Conservation (phyloP, 129 eudicot genomes). For the Solidago caesia region DNA sequence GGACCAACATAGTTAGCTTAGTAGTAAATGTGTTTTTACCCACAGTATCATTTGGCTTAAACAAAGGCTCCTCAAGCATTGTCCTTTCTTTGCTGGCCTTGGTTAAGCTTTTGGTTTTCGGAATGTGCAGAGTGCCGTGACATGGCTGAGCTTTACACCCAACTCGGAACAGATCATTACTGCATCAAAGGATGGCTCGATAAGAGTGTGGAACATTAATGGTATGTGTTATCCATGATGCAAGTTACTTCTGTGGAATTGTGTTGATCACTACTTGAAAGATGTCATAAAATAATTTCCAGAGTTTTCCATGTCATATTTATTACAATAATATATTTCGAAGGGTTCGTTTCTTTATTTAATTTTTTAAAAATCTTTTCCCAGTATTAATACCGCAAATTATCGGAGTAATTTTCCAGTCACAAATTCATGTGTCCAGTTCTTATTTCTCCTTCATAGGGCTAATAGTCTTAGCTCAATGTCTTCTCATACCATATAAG, state of each 20-base stretch:
- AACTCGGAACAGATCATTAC: slow-evolving; percentile 84
- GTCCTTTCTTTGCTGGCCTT: slow-evolving; percentile 9
- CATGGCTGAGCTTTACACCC: slow-evolving; percentile 88
- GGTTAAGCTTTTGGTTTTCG: neutral
- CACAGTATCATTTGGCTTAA: slow-evolving; percentile 13
- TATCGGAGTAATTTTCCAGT: neutral
- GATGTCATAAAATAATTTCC: too few species aligned
- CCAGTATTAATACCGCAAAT: neutral
- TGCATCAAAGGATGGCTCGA: slow-evolving; percentile 93
- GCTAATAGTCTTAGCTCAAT: neutral
- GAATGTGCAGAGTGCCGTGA: slow-evolving; percentile 82
- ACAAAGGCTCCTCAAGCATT: neutral
- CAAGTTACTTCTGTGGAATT: neutral
- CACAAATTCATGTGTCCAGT: neutral
- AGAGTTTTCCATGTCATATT: too few species aligned
- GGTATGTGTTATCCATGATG: slow-evolving; percentile 44
- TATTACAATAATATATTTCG: too few species aligned
- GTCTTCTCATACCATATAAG: neutral
- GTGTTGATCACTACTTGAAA: too few species aligned
- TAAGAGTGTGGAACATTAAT: slow-evolving; percentile 93
- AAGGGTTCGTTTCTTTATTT: too few species aligned
- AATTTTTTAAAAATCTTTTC: too few species aligned
- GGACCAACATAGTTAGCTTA: neutral
- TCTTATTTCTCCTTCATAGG: neutral
- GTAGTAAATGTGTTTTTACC: neutral